A percentile compares a stretch with the other conserved stretches of the same genome.
These are phyloP conservation scores for Metschnikowia lochheadii DNA, from an alignment of 805 yeast genomes.

Conservation along the genomic window DNA sequence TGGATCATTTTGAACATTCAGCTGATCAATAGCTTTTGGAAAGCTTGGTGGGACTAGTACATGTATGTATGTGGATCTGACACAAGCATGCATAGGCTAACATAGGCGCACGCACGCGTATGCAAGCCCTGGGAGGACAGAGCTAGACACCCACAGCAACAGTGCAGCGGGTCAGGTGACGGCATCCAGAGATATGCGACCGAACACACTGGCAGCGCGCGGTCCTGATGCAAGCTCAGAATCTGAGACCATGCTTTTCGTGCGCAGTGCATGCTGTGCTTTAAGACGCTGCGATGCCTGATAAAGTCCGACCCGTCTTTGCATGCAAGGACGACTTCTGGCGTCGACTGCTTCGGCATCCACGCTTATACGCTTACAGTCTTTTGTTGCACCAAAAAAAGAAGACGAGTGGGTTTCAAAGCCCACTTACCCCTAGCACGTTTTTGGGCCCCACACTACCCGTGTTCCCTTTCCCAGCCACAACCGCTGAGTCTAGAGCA, in stretches of 20 bases:
- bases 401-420: too few species aligned
- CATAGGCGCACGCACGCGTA: conserved; percentile 5
- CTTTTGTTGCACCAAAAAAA: too few species aligned
- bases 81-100: conserved; percentile 4
- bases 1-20: too few species aligned
- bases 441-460: neutral
- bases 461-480: neutral
- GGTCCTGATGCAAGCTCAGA: conserved; percentile 1
- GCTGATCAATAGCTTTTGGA: too few species aligned
- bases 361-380: too few species aligned
- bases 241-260: conserved; percentile 4
- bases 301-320: neutral
- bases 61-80: neutral
- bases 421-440: neutral
- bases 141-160: neutral
- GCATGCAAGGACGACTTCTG: neutral
- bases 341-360: neutral
- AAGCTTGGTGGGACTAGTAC: neutral
- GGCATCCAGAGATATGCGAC: neutral
- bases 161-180: conserved; percentile 3
- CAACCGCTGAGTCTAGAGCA: neutral
- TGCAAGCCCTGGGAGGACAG: conserved; percentile 1
- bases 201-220: conserved; percentile 5
- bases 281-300: neutral
- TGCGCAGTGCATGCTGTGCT: conserved; percentile 5